These are phyloP conservation scores for Henningerozyma blattae DNA, from an alignment of 805 yeast species.

Conservation along the genomic window DNA sequence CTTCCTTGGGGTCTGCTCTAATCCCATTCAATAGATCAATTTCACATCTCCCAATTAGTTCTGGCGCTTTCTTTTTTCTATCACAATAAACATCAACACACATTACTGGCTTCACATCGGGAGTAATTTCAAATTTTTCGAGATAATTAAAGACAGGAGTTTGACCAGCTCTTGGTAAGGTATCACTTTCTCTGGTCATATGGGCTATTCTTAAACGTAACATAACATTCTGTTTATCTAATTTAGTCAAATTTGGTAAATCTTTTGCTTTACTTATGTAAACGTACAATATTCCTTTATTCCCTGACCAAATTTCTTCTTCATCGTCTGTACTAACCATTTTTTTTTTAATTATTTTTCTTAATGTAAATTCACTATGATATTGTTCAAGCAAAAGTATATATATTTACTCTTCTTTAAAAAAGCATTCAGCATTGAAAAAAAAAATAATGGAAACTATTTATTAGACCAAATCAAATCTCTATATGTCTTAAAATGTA, in stretches of 20 bases:
- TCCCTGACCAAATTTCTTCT: conserved; percentile 10
- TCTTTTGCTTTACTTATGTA: conserved; percentile 75
- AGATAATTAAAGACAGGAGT: conserved; percentile 83
- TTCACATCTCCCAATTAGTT: conserved; percentile 71
- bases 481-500: no score
- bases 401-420: no score
- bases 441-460: no score
- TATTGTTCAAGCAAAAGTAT: no score
- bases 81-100: conserved; percentile 53
- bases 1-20: conserved; percentile 52
- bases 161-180: conserved; percentile 84
- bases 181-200: conserved; percentile 65
- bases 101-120: conserved; percentile 51
- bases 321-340: no score
- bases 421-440: no score
- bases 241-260: conserved; percentile 70
- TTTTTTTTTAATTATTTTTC: no score
- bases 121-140: conserved; percentile 50
- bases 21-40: conserved; percentile 70
- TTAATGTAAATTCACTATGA: no score
- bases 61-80: conserved; percentile 82
- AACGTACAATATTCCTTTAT: conserved; percentile 49
- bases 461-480: no score
- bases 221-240: conserved; percentile 92
- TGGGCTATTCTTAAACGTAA: conserved; percentile 74